phyloP scores from a whole-genome alignment of 192 early-diverging fungal genomes.

The Mortierella alpina region DNA sequence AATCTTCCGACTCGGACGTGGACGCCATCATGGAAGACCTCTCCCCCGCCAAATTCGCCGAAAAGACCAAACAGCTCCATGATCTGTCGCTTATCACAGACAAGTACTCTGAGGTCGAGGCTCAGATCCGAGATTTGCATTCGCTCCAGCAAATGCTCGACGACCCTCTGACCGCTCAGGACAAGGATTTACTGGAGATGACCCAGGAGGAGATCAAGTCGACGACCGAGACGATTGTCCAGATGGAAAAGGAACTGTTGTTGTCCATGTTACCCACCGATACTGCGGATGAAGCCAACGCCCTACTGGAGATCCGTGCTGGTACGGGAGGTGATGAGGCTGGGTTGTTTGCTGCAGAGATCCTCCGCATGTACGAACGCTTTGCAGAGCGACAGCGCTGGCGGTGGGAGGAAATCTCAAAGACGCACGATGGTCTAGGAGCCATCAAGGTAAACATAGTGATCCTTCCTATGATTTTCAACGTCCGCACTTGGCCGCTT shows the following conservation, averaged over 20 bases:
- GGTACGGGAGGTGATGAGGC: slow-evolving; percentile 87
- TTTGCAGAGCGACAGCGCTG: slow-evolving; percentile 70
- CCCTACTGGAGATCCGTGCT: slow-evolving; percentile 80
- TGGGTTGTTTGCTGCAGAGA: slow-evolving; percentile 74
- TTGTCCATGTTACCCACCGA: slow-evolving; percentile 73
- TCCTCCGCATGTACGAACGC: slow-evolving; percentile 81
- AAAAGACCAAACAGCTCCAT: slow-evolving; percentile 48
- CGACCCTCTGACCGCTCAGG: slow-evolving; percentile 36
- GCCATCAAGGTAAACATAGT: slow-evolving; percentile 58
- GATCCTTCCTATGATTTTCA: not conserved
- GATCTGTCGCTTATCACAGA: slow-evolving; percentile 45
- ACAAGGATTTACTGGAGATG: slow-evolving; percentile 67
- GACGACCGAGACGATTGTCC: slow-evolving; percentile 49
- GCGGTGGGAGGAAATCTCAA: slow-evolving; percentile 70
- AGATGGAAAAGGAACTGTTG: slow-evolving; percentile 68
- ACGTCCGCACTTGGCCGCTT: not conserved
- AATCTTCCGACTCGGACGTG: not conserved
- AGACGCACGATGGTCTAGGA: slow-evolving; percentile 58
- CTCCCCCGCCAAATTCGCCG: slow-evolving; percentile 35
- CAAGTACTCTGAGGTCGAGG: slow-evolving; percentile 27
- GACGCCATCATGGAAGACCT: slow-evolving; percentile 10
- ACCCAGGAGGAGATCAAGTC: slow-evolving; percentile 69
- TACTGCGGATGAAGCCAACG: slow-evolving; percentile 72
- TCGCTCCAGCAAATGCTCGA: slow-evolving; percentile 50
- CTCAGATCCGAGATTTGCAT: slow-evolving; percentile 19